Conservation (phyloP, 805 yeast species). For the Nakazawaea wyomingensis region DNA sequence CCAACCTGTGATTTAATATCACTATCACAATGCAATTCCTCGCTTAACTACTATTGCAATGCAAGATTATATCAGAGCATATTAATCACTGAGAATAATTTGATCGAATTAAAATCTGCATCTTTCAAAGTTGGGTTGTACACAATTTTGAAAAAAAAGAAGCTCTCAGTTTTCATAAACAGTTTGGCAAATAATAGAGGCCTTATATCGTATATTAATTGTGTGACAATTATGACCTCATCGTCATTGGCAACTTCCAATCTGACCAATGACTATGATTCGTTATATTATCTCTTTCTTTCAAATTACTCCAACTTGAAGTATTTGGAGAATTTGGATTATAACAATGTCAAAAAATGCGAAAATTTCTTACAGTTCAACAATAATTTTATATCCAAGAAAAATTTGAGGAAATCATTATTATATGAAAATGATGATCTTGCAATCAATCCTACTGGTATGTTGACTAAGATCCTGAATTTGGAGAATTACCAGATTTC, state of each 20-base stretch:
- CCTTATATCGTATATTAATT: slow-evolving; percentile 15
- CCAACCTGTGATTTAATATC: slow-evolving; percentile 13
- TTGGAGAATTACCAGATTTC: slow-evolving; percentile 1
- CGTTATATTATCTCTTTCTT: slow-evolving; percentile 1
- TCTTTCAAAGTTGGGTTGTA: not conserved
- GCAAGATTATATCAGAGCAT: slow-evolving; percentile 14
- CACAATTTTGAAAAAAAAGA: slow-evolving; percentile 14
- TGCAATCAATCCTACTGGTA: slow-evolving; percentile 18
- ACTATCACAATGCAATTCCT: slow-evolving; percentile 12
- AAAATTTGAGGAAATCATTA: not conserved
- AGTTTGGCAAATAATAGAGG: slow-evolving; percentile 12
- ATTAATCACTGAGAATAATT: slow-evolving; percentile 14
- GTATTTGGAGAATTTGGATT: slow-evolving; percentile 12
- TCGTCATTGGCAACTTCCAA: slow-evolving; percentile 11
- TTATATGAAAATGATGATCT: slow-evolving; percentile 14
- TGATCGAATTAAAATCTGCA: slow-evolving; percentile 1
- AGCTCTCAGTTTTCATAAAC: slow-evolving; percentile 12
- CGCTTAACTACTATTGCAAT: slow-evolving; percentile 12
- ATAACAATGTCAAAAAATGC: slow-evolving; percentile 8
- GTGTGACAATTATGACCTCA: slow-evolving; percentile 13
- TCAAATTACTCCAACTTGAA: slow-evolving; percentile 2
- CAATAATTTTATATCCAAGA: not conserved
- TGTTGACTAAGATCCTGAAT: slow-evolving; percentile 6
- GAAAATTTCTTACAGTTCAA: slow-evolving; percentile 11
- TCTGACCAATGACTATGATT: slow-evolving; percentile 15